Evolutionary conservation across 371 early-diverging fungal species (phyloP).

Genomic region (Mortierella sp.): DNA sequence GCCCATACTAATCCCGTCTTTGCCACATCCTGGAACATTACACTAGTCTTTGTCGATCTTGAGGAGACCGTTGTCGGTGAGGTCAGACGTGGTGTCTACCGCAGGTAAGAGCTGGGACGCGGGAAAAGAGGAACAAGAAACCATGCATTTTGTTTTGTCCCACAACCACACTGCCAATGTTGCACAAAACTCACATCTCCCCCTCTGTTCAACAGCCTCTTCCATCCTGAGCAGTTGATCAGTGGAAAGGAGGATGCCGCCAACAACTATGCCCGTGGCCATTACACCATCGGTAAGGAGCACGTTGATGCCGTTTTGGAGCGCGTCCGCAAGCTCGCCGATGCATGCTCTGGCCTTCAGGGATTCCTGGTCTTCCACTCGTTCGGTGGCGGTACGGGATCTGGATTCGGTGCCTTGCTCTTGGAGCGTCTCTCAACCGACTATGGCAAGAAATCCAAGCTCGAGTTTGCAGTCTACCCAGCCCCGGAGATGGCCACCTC

Average conservation of each 20-base stretch:
- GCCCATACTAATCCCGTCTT: constrained; percentile 6
- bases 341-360: constrained; percentile 98
- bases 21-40: not conserved
- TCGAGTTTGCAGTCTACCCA: constrained; percentile 99
- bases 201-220: constrained; percentile 70
- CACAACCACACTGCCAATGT: too few relatives aligned
- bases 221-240: constrained; percentile 99
- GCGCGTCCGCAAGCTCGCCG: constrained; percentile 96
- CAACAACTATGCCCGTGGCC: constrained; percentile 99
- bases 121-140: not conserved
- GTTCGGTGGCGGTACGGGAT: constrained; percentile 99
- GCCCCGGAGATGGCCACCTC: constrained; percentile 98
- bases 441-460: constrained; percentile 99
- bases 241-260: constrained; percentile 99
- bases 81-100: constrained; percentile 96
- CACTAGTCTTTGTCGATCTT: constrained; percentile 92
- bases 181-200: not conserved
- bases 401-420: constrained; percentile 98
- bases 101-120: constrained; percentile 48
- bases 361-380: constrained; percentile 98
- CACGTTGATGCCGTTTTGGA: constrained; percentile 97
- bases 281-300: constrained; percentile 99
- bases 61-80: constrained; percentile 98
- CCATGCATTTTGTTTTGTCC: not conserved
- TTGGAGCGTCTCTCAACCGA: constrained; percentile 97